Evolutionary conservation across 2,329 filamentous ascomycete genomes (phyloP).

Genomic region (Chaetomium sp.): DNA sequence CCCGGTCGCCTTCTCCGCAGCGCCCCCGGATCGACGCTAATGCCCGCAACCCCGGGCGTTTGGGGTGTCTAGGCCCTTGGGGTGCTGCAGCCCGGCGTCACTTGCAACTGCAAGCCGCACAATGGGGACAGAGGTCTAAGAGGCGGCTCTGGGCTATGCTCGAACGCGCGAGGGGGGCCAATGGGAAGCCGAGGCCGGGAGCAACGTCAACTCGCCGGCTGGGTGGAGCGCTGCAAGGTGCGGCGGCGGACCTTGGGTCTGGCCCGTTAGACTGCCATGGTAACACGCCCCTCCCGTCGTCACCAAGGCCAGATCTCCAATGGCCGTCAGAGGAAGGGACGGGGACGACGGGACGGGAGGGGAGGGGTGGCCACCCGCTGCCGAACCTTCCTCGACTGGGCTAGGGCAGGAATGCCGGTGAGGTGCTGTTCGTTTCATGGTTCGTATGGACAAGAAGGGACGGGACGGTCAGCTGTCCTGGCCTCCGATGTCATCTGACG

Average conservation of each 20-base stretch:
- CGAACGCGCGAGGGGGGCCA: slow-evolving; percentile 9
- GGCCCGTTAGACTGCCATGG: neutral
- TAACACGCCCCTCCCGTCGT: neutral
- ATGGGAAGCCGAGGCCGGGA: slow-evolving; percentile 22
- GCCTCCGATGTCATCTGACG: slow-evolving; percentile 13
- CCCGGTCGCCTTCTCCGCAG: slow-evolving; percentile 22
- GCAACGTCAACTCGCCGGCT: slow-evolving; percentile 24
- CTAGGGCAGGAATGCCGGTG: slow-evolving; percentile 11
- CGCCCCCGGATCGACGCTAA: slow-evolving; percentile 16
- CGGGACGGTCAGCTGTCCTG: neutral
- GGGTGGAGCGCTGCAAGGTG: slow-evolving; percentile 12
- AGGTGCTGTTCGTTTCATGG: neutral
- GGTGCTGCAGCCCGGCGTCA: slow-evolving; percentile 15
- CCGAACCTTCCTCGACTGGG: slow-evolving; percentile 12
- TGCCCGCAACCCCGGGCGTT: neutral
- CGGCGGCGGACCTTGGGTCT: slow-evolving; percentile 4
- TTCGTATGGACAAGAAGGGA: slow-evolving; percentile 12
- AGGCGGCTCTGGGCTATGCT: slow-evolving; percentile 6
- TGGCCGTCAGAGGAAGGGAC: slow-evolving; percentile 16
- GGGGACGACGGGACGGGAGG: slow-evolving; percentile 12
- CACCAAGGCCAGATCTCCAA: slow-evolving; percentile 1
- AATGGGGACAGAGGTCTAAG: neutral
- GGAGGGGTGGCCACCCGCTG: neutral
- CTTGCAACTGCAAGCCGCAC: neutral
- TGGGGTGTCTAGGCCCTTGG: neutral